These are phyloP conservation scores for Aspergillus terreus DNA, from an alignment of 2,329 filamentous ascomycete species.

Conservation along the genomic window DNA sequence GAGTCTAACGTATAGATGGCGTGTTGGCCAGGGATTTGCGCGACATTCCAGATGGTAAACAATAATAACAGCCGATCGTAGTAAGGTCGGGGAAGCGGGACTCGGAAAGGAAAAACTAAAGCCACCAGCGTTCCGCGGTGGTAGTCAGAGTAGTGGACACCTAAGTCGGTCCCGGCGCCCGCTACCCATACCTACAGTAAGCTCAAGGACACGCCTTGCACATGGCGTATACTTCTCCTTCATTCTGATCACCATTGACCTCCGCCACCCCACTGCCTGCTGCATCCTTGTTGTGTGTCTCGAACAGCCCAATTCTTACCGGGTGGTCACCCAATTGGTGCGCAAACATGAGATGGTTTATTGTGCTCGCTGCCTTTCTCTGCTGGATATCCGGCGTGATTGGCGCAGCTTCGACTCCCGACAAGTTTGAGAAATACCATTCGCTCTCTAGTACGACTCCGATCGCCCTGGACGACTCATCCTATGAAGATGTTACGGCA, in stretches of 20 bases:
- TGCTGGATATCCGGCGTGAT: constrained; percentile 26
- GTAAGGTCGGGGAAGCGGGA: not conserved
- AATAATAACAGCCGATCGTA: not conserved
- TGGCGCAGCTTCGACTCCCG: constrained; percentile 54
- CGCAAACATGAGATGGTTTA: constrained; percentile 32
- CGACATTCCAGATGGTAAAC: not conserved
- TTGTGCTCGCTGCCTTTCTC: constrained; percentile 38
- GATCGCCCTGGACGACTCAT: constrained; percentile 71
- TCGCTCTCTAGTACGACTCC: constrained; percentile 64
- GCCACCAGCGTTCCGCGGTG: not conserved
- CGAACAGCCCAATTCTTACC: not conserved
- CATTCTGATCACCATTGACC: no score
- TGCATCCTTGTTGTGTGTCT: not conserved
- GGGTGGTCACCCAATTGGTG: not conserved
- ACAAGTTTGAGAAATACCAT: constrained; percentile 70
- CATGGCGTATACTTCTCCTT: no score
- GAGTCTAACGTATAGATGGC: not conserved
- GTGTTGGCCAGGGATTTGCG: not conserved
- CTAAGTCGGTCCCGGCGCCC: constrained; percentile 1
- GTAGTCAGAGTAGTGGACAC: constrained; percentile 6
- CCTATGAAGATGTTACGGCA: constrained; percentile 71
- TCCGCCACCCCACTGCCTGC: not conserved
- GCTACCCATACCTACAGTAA: not conserved
- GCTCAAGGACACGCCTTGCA: not conserved
- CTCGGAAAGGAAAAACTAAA: constrained; percentile 5